These are phyloP conservation scores for Papiliotrema fonsecae DNA, from an alignment of 1,284 basidiomycete species.

Conservation along the genomic window DNA sequence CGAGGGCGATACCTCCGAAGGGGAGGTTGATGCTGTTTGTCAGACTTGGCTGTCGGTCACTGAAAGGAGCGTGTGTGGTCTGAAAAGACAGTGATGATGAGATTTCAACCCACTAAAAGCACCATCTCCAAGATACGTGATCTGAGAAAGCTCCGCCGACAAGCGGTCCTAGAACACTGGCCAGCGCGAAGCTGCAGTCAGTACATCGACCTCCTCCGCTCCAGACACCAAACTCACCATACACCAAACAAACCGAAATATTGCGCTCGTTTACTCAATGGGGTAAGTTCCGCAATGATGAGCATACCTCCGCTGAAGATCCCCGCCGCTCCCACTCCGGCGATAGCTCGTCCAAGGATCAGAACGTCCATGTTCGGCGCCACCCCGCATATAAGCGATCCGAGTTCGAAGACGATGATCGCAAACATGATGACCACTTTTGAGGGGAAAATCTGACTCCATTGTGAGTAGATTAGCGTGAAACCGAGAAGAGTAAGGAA, in stretches of 20 bases:
- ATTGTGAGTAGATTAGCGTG: constrained; percentile 48
- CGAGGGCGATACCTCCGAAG: constrained; percentile 39
- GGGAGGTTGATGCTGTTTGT: constrained; percentile 49
- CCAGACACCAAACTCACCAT: constrained; percentile 17
- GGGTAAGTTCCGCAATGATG: constrained; percentile 42
- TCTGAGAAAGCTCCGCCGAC: constrained; percentile 50
- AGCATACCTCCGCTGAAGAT: constrained; percentile 50
- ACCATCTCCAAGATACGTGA: constrained; percentile 44
- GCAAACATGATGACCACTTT: constrained; percentile 50
- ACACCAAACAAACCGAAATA: constrained; percentile 37
- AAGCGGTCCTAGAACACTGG: constrained; percentile 47
- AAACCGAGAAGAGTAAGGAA: constrained; percentile 46
- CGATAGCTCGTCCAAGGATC: constrained; percentile 52
- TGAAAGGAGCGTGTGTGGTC: not conserved
- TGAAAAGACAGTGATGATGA: no score
- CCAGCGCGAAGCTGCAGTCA: constrained; percentile 39
- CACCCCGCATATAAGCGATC: constrained; percentile 54
- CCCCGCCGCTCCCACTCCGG: constrained; percentile 53
- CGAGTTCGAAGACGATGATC: constrained; percentile 52
- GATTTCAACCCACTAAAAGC: constrained; percentile 10
- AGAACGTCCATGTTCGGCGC: constrained; percentile 50
- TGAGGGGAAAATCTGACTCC: constrained; percentile 45
- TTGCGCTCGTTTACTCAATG: constrained; percentile 36
- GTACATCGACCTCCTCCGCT: not conserved
- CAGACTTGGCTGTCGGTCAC: not conserved